Conservation (phyloP, 306 rosid species). For the Elaeagnus macrophylla region DNA sequence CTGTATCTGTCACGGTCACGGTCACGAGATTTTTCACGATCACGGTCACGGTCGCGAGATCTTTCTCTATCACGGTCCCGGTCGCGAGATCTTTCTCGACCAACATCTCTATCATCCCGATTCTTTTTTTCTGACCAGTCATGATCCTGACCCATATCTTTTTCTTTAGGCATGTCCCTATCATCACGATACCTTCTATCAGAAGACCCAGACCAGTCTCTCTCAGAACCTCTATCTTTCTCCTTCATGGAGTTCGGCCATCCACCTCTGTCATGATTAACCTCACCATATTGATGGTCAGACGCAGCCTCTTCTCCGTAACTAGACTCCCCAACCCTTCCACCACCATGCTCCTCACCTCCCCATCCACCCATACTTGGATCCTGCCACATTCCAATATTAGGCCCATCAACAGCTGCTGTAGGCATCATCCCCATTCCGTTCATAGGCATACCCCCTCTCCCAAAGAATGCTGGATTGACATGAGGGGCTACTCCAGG, state of each 20-base stretch:
- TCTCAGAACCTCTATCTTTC: slow-evolving; percentile 37
- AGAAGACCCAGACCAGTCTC: slow-evolving; percentile 35
- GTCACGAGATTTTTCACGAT: slow-evolving; percentile 32
- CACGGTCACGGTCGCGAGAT: slow-evolving; percentile 61
- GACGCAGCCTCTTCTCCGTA: slow-evolving; percentile 42
- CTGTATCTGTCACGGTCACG: slow-evolving; percentile 51
- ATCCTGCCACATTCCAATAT: slow-evolving; percentile 40
- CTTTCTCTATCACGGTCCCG: slow-evolving; percentile 45
- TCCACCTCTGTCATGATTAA: slow-evolving; percentile 28
- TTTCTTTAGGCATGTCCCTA: slow-evolving; percentile 60
- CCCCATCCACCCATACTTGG: slow-evolving; percentile 40
- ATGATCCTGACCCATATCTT: slow-evolving; percentile 40
- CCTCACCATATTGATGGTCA: slow-evolving; percentile 39
- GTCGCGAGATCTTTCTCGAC: too few species aligned
- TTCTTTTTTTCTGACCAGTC: slow-evolving; percentile 32
- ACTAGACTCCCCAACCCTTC: slow-evolving; percentile 36
- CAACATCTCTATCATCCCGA: slow-evolving; percentile 49
- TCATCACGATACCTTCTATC: slow-evolving; percentile 43
- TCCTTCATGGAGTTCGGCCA: slow-evolving; percentile 31
- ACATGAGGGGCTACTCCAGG: slow-evolving; percentile 48
- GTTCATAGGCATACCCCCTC: slow-evolving; percentile 39
- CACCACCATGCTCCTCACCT: slow-evolving; percentile 36
- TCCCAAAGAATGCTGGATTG: slow-evolving; percentile 46
- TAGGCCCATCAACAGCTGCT: slow-evolving; percentile 35
- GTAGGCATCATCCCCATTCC: slow-evolving; percentile 48